Percentiles rank a stretch among this genome's conserved stretches.
These are phyloP conservation scores for Pseudonitzschia delicatissima DNA, from an alignment of 108 stramenopile species.

Conservation along the genomic window DNA sequence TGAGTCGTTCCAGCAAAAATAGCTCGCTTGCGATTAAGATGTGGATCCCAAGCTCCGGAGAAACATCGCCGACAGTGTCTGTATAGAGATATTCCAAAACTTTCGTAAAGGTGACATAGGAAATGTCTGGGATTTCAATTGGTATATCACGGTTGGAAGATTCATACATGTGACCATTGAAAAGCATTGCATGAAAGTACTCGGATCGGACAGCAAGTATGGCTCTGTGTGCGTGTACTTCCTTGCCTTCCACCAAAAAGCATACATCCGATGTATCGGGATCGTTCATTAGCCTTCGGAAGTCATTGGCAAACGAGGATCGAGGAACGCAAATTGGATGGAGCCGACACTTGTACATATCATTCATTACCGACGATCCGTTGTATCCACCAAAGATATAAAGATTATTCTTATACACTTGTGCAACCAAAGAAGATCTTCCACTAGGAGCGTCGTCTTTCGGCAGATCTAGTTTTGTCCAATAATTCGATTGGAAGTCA, in stretches of 20 bases:
- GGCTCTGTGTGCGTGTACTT: conserved; percentile 88
- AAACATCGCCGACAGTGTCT: conserved; percentile 71
- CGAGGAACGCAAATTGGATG: conserved; percentile 79
- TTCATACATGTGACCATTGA: conserved; percentile 88
- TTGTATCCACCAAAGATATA: conserved; percentile 91
- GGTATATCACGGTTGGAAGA: conserved; percentile 27
- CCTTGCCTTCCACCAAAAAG: conserved; percentile 88
- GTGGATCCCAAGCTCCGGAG: conserved; percentile 73
- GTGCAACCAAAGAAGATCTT: conserved; percentile 86
- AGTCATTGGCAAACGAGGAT: conserved; percentile 72
- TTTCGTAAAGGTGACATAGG: conserved; percentile 79
- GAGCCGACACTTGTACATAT: conserved; percentile 91
- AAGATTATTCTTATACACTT: conserved; percentile 83
- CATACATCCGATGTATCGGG: conserved; percentile 85
- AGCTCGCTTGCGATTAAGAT: conserved; percentile 90
- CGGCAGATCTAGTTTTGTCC: conserved; percentile 65
- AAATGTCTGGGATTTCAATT: conserved; percentile 76
- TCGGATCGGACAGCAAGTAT: conserved; percentile 87
- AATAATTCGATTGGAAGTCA: conserved; percentile 75
- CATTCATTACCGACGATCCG: conserved; percentile 86
- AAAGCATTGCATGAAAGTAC: conserved; percentile 91
- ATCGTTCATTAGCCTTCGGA: conserved; percentile 67
- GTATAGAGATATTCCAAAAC: conserved; percentile 95
- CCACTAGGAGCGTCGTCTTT: conserved; percentile 80
- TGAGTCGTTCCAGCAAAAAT: conserved; percentile 90